Evolutionary conservation across 2,329 filamentous ascomycete genomes (phyloP).

Genomic region (Ascocoryne sarcoides): DNA sequence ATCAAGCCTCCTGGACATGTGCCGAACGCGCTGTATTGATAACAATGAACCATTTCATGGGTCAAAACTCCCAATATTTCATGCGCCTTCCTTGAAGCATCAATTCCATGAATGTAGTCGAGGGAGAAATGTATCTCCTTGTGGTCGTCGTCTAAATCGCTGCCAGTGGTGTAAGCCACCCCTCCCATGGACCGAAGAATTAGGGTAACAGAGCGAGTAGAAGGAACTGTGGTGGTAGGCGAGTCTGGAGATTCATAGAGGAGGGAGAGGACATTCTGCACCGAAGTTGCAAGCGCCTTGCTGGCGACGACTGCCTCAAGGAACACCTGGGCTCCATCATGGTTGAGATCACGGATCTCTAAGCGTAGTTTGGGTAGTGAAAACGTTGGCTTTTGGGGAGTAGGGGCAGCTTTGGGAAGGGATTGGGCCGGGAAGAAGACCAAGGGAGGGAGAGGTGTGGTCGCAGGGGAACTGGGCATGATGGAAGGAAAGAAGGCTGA

Average conservation of each 20-base stretch:
- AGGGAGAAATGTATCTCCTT: conserved; percentile 90
- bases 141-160: conserved; percentile 71
- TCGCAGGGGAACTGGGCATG: not conserved
- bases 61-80: conserved; percentile 79
- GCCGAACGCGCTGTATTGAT: conserved; percentile 63
- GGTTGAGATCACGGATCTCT: conserved; percentile 47
- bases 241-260: conserved; percentile 54
- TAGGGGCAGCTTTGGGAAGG: not conserved
- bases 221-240: conserved; percentile 35
- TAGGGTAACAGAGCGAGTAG: conserved; percentile 80
- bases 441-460: conserved; percentile 8
- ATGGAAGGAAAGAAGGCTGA: no score
- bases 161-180: conserved; percentile 81
- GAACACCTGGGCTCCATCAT: conserved; percentile 57
- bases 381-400: conserved; percentile 25
- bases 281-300: conserved; percentile 51
- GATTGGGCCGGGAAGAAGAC: conserved; percentile 2
- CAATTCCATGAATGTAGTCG: conserved; percentile 54
- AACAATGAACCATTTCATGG: conserved; percentile 93
- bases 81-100: conserved; percentile 34
- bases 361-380: conserved; percentile 48
- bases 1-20: conserved; percentile 67
- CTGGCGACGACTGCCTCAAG: conserved; percentile 56
- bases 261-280: conserved; percentile 58
- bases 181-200: conserved; percentile 71